Percentiles rank a stretch among this genome's conserved stretches.
These are phyloP conservation scores for Uronychia setigera DNA, from an alignment of 73 alveolate species.

Conservation along the genomic window DNA sequence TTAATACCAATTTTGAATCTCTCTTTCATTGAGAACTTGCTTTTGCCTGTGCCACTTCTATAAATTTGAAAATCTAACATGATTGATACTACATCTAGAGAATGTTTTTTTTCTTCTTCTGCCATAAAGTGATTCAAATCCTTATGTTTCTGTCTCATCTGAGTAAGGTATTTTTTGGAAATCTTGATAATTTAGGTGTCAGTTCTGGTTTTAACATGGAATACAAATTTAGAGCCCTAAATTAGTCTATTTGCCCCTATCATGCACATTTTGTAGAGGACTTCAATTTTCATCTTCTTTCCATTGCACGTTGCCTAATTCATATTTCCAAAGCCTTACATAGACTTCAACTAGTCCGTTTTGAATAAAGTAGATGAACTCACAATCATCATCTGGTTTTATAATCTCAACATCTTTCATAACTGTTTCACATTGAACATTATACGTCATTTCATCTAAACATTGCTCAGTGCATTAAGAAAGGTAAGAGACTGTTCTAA, in stretches of 20 bases:
- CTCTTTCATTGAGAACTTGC: neutral
- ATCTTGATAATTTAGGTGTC: neutral
- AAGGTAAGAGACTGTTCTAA: neutral
- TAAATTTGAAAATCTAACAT: neutral
- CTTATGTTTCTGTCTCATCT: neutral
- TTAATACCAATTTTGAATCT: neutral
- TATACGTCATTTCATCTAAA: neutral
- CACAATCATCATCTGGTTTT: neutral
- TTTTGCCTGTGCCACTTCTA: neutral
- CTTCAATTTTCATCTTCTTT: neutral
- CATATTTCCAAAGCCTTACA: neutral
- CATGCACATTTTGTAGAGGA: neutral
- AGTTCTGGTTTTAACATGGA: neutral
- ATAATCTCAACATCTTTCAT: neutral
- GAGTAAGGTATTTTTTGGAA: neutral
- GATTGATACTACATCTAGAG: neutral
- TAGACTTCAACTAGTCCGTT: neutral
- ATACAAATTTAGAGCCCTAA: neutral
- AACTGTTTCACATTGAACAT: neutral
- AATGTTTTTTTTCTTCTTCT: neutral
- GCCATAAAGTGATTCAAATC: neutral
- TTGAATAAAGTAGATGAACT: neutral
- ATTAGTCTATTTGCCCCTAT: neutral
- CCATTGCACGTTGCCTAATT: neutral
- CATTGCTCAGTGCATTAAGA: neutral